phyloP scores from a whole-genome alignment of 495 filamentous ascomycete species.

The Hypoxylon fragiforme region DNA sequence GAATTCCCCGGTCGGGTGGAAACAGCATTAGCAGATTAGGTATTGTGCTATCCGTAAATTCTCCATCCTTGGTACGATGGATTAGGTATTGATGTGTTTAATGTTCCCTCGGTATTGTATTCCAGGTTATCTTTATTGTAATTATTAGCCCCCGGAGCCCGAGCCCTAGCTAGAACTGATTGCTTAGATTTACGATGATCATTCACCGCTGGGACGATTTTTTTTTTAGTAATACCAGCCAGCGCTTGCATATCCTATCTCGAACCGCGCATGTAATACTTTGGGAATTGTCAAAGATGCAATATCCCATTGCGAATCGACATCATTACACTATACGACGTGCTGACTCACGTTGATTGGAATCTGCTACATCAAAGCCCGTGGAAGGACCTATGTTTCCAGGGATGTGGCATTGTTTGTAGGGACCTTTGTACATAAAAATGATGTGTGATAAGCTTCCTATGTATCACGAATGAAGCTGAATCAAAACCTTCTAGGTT shows the following conservation, averaged over 20 bases:
- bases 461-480: slow-evolving; percentile 12
- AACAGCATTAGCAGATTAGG: too few species aligned
- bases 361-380: too few species aligned
- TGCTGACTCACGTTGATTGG: slow-evolving; percentile 29
- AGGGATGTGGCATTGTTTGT: too few species aligned
- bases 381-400: not conserved
- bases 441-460: slow-evolving; percentile 23
- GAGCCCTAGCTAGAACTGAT: slow-evolving; percentile 1
- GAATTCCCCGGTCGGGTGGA: too few species aligned
- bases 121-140: too few species aligned
- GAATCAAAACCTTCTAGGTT: slow-evolving; percentile 17
- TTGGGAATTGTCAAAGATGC: not conserved
- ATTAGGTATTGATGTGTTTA: too few species aligned
- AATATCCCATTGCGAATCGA: slow-evolving; percentile 1
- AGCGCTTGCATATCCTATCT: not conserved
- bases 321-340: too few species aligned
- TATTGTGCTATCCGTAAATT: slow-evolving; percentile 6
- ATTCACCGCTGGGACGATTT: too few species aligned
- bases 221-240: slow-evolving; percentile 9
- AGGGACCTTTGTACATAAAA: too few species aligned
- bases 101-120: slow-evolving; percentile 5
- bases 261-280: not conserved
- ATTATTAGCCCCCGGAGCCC: not conserved
- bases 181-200: too few species aligned
- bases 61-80: slow-evolving; percentile 11